Conservation (phyloP, 768 basidiomycete species). For the Pisolithus marmoratus region DNA sequence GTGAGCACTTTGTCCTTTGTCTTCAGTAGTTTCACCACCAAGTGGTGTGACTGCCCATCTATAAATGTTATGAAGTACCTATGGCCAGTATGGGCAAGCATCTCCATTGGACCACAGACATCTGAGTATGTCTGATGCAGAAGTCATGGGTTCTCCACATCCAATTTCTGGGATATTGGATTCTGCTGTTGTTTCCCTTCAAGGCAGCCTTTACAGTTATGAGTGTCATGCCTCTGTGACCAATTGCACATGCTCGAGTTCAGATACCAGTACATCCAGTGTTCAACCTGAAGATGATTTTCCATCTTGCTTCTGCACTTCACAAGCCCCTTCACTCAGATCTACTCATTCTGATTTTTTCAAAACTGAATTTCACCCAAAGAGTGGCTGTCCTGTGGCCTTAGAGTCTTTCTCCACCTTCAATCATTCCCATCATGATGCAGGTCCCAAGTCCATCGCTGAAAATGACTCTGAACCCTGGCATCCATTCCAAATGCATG, state of each 20-base stretch:
- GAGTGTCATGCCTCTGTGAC: no score
- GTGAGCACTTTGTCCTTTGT: no score
- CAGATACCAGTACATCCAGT: background rate
- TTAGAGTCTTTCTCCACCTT: conserved; percentile 2
- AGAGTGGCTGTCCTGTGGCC: background rate
- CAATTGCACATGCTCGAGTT: background rate
- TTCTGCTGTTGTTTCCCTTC: no score
- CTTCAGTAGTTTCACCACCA: no score
- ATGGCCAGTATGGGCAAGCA: no score
- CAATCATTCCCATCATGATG: background rate
- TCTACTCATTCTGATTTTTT: background rate
- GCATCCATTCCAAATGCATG: conserved; percentile 1
- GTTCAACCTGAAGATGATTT: background rate
- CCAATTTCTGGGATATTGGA: no score
- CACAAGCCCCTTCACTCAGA: background rate
- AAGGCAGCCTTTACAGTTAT: no score
- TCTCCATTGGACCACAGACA: no score
- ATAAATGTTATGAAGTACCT: no score
- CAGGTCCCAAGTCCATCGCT: background rate
- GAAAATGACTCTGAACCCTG: background rate
- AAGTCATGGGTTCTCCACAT: no score
- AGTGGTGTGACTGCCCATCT: no score
- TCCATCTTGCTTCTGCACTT: background rate
- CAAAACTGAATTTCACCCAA: conserved; percentile 6
- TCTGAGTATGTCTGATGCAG: no score